Conservation (phyloP, 495 filamentous ascomycete species). For the Talaromyces ruber region DNA sequence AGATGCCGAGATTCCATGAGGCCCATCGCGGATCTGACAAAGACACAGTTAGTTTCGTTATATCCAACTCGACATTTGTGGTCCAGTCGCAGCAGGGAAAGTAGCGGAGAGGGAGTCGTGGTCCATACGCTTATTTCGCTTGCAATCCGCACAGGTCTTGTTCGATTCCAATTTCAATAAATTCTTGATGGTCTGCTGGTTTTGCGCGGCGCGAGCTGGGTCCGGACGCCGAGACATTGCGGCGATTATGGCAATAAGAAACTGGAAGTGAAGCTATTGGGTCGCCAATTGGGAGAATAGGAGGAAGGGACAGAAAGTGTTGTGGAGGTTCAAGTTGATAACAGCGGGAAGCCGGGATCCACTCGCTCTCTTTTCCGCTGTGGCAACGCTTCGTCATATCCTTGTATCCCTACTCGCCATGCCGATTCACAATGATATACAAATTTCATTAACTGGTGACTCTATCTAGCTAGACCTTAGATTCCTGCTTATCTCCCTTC, state of each 20-base stretch:
- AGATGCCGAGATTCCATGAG: slow-evolving; percentile 93
- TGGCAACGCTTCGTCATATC: not conserved
- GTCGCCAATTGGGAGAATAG: not conserved
- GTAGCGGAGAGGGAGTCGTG: slow-evolving; percentile 1
- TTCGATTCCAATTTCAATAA: slow-evolving; percentile 88
- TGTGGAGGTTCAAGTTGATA: slow-evolving; percentile 5
- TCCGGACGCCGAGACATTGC: slow-evolving; percentile 80
- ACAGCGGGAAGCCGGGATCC: not conserved
- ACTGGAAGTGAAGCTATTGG: slow-evolving; percentile 9
- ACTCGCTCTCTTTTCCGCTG: not conserved
- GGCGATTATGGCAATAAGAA: slow-evolving; percentile 7
- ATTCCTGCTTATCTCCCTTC: slow-evolving; percentile 25
- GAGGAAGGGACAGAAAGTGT: not conserved
- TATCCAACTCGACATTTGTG: not conserved
- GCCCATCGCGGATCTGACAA: slow-evolving; percentile 88
- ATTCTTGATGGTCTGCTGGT: slow-evolving; percentile 82
- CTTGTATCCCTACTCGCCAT: not conserved
- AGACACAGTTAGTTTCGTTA: slow-evolving; percentile 7
- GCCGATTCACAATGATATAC: not conserved
- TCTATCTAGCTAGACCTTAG: slow-evolving; percentile 2
- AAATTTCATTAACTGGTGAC: too few species aligned
- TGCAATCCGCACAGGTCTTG: slow-evolving; percentile 97
- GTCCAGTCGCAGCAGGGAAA: not conserved
- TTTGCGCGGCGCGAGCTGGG: slow-evolving; percentile 79
- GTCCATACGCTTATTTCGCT: slow-evolving; percentile 87